phyloP scores from a whole-genome alignment of 2,329 filamentous ascomycete species.

The Pezizomycotina sp. region DNA sequence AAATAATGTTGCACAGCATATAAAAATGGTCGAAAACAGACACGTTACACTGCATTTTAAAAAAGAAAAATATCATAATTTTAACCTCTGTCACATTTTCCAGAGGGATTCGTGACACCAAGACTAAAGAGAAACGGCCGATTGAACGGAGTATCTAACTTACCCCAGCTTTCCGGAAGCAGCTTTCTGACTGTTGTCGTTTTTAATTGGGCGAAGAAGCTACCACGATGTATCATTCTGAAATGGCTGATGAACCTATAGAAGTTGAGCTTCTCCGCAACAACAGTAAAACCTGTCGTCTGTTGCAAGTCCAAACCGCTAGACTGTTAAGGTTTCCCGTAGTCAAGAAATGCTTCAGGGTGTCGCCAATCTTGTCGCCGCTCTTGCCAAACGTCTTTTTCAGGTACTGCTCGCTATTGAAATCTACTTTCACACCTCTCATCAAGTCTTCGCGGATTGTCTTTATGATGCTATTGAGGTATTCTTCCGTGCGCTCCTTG shows the following conservation, averaged over 20 bases:
- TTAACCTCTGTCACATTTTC: too few relatives aligned
- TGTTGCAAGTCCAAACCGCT: conserved; percentile 91
- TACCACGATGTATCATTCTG: conserved; percentile 96
- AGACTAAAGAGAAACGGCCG: too few relatives aligned
- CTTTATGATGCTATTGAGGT: conserved; percentile 49
- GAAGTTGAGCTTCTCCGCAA: conserved; percentile 98
- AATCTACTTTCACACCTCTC: conserved; percentile 39
- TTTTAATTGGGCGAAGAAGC: conserved; percentile 94
- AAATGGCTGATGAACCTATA: conserved; percentile 97
- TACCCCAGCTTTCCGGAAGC: conserved; percentile 80
- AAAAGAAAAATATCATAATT: neutral
- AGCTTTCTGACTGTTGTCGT: conserved; percentile 94
- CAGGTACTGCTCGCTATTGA: conserved; percentile 59
- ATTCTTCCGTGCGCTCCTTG: conserved; percentile 87
- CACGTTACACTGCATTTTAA: too few relatives aligned
- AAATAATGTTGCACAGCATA: too few relatives aligned
- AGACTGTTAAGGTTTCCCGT: conserved; percentile 82
- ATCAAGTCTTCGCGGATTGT: conserved; percentile 39
- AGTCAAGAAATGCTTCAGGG: conserved; percentile 86
- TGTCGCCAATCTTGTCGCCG: conserved; percentile 75
- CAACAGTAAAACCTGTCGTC: conserved; percentile 83
- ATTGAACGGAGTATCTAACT: conserved; percentile 9
- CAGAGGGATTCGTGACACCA: too few relatives aligned
- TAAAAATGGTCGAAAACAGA: too few relatives aligned
- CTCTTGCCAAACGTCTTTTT: conserved; percentile 60